Percentiles rank a stretch among this genome's conserved stretches.
Conservation (phyloP, 257 asterid genomes). For the Jasminum sambac region DNA sequence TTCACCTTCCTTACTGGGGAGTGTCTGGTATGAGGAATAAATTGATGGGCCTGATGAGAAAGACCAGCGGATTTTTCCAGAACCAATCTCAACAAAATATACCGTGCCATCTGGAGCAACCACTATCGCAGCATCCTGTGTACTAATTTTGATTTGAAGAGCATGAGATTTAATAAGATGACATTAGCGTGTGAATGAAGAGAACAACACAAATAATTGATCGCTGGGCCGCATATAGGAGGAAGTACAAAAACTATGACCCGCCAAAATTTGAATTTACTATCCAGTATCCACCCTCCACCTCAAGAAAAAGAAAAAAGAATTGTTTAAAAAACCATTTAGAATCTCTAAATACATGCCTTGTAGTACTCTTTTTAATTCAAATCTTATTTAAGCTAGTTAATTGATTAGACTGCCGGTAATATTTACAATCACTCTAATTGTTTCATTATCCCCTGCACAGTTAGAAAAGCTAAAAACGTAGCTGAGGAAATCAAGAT, state of each 20-base stretch:
- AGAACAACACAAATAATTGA: constrained; percentile 2
- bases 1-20: constrained; percentile 52
- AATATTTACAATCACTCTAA: neutral
- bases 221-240: neutral
- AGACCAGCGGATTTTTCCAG: constrained; percentile 65
- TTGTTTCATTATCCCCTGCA: neutral
- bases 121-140: constrained; percentile 61
- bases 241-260: neutral
- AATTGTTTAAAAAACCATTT: neutral
- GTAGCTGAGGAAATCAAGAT: neutral
- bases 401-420: neutral
- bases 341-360: neutral
- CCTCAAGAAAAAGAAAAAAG: neutral
- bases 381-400: constrained; percentile 1
- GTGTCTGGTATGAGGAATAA: constrained; percentile 65
- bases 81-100: constrained; percentile 51
- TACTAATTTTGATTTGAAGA: constrained; percentile 39
- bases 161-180: constrained; percentile 21
- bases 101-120: constrained; percentile 88
- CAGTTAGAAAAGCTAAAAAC: neutral
- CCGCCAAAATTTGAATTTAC: constrained; percentile 7
- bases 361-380: neutral
- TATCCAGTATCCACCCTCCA: neutral
- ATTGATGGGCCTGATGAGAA: constrained; percentile 81
- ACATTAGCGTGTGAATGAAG: constrained; percentile 15